A percentile compares a stretch with the other conserved stretches of the same genome.
Conservation (phyloP, 495 filamentous ascomycete genomes). For the Tuber microsphaerosporum region DNA sequence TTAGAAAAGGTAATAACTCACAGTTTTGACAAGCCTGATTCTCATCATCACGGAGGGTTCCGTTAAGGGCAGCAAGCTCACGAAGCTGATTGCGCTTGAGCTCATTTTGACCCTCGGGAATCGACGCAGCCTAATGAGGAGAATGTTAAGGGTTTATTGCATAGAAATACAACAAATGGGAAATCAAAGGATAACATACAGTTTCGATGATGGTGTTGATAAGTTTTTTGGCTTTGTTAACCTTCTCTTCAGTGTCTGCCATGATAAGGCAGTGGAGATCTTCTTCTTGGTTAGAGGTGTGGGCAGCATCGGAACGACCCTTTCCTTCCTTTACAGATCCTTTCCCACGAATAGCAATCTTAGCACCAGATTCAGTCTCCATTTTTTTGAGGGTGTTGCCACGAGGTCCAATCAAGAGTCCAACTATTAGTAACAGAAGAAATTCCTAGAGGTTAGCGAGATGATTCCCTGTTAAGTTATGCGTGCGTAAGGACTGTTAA, state of each 20-base stretch:
- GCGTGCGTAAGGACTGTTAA: constrained; percentile 11
- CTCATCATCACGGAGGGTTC: constrained; percentile 95
- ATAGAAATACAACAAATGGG: constrained; percentile 3
- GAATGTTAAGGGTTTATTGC: constrained; percentile 34
- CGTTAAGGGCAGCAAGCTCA: constrained; percentile 93
- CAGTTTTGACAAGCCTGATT: constrained; percentile 99
- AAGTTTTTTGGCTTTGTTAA: constrained; percentile 93
- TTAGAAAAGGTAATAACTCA: constrained; percentile 11
- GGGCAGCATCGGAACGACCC: constrained; percentile 93
- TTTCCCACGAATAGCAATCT: constrained; percentile 98
- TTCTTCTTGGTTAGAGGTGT: constrained; percentile 99
- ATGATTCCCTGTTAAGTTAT: constrained; percentile 39
- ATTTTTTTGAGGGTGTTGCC: constrained; percentile 99
- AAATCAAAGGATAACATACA: constrained; percentile 52
- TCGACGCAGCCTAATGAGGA: constrained; percentile 73
- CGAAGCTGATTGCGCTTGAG: constrained; percentile 97
- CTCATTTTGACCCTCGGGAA: constrained; percentile 95
- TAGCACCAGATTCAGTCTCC: constrained; percentile 92
- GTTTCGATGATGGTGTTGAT: constrained; percentile 98
- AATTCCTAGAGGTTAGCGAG: constrained; percentile 75
- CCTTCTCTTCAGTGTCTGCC: constrained; percentile 97
- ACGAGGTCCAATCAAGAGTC: constrained; percentile 98
- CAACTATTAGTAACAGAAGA: constrained; percentile 86
- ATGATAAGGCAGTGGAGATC: constrained; percentile 98
- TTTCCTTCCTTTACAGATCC: constrained; percentile 99